Evolutionary conservation across 805 yeast genomes (phyloP).

Genomic region (Blastobotrys mokoenaii): DNA sequence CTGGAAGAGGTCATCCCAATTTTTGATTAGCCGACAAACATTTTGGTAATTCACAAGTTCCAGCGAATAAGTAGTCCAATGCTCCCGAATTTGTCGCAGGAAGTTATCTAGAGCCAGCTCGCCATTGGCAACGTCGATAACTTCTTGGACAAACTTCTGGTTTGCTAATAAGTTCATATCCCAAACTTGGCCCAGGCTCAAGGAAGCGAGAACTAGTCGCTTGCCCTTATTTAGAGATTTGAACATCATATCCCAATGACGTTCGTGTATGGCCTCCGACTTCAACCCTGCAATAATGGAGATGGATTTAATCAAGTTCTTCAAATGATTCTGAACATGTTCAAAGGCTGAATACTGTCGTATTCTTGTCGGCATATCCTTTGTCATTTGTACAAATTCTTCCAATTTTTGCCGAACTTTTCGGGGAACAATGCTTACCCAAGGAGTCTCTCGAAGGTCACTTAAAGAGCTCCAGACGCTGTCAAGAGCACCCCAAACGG

Average conservation of each 20-base stretch:
- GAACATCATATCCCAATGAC: conserved; percentile 60
- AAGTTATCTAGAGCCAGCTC: conserved; percentile 60
- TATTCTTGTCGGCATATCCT: conserved; percentile 47
- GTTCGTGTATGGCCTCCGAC: conserved; percentile 46
- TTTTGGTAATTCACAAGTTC: conserved; percentile 46
- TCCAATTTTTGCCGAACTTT: conserved; percentile 43
- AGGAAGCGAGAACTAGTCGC: conserved; percentile 9
- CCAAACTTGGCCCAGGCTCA: conserved; percentile 56
- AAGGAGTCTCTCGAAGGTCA: conserved; percentile 34
- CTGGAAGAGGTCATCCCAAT: conserved; percentile 59
- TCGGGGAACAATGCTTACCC: conserved; percentile 43
- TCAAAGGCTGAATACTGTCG: conserved; percentile 66
- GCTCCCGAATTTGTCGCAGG: conserved; percentile 38
- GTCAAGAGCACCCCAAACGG: conserved; percentile 59
- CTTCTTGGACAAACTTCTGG: conserved; percentile 37
- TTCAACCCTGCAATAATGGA: conserved; percentile 39
- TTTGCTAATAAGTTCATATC: conserved; percentile 42
- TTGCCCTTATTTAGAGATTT: conserved; percentile 21
- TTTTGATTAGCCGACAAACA: conserved; percentile 48
- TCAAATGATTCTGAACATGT: conserved; percentile 41
- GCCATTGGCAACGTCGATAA: conserved; percentile 59
- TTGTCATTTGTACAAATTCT: conserved; percentile 35
- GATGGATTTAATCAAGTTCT: conserved; percentile 32
- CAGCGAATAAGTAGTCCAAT: conserved; percentile 49
- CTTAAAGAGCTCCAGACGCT: conserved; percentile 41